phyloP scores from a whole-genome alignment of 371 early-diverging fungal genomes.

The Mucor velutinosus region DNA sequence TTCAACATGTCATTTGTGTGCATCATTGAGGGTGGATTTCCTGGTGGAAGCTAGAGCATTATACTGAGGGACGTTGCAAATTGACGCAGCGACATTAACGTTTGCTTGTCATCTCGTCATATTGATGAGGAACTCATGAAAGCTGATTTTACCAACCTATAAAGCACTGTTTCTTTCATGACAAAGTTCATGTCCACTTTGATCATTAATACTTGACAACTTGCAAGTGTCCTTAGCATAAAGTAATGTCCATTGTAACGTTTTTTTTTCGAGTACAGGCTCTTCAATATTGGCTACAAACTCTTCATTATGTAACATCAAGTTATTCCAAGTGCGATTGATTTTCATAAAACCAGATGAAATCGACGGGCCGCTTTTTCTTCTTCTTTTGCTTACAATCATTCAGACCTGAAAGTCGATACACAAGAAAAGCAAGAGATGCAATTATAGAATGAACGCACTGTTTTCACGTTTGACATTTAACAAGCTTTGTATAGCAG shows the following conservation, averaged over 20 bases:
- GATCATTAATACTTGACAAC: background rate
- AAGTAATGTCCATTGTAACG: background rate
- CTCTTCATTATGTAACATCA: background rate
- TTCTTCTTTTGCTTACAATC: background rate
- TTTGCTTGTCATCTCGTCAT: background rate
- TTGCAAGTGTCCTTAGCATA: background rate
- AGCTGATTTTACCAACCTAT: background rate
- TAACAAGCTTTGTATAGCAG: slow-evolving; percentile 35
- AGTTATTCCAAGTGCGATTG: background rate
- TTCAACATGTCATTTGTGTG: background rate
- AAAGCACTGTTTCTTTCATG: background rate
- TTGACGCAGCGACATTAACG: background rate
- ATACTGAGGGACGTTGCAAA: background rate
- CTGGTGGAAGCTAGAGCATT: background rate
- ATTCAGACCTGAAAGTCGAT: background rate
- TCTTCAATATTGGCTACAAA: too few species aligned
- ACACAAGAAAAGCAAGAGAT: background rate
- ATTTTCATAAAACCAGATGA: background rate
- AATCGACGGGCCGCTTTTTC: background rate
- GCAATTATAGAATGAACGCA: slow-evolving; percentile 1
- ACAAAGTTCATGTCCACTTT: too few species aligned
- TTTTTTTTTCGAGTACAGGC: too few species aligned
- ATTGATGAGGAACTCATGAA: background rate
- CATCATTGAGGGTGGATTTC: background rate
- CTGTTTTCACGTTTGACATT: slow-evolving; percentile 16